phyloP scores from a whole-genome alignment of 2,329 filamentous ascomycete genomes.

The Aspergillus japonicus region DNA sequence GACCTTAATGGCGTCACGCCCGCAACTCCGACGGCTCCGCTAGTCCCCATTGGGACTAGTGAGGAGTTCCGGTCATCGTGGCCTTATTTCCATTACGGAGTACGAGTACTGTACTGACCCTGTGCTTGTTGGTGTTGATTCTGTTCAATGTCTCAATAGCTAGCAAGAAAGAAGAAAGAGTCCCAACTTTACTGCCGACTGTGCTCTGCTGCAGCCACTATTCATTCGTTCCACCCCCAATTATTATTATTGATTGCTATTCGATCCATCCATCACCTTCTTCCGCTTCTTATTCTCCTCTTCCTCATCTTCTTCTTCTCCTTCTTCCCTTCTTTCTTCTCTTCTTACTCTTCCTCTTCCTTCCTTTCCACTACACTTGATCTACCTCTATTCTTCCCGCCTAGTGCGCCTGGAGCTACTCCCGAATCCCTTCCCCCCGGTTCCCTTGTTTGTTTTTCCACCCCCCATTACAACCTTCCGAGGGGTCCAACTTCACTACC shows the following conservation, averaged over 20 bases:
- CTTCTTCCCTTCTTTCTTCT: neutral
- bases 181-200: conserved; percentile 12
- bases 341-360: neutral
- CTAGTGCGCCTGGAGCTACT: neutral
- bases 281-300: conserved; percentile 6
- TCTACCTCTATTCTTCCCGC: neutral
- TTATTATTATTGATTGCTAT: conserved; percentile 11
- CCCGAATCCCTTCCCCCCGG: neutral
- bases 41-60: conserved; percentile 29
- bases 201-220: neutral
- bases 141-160: no score
- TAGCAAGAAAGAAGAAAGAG: conserved; percentile 7
- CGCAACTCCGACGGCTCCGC: conserved; percentile 13
- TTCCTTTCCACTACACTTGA: neutral
- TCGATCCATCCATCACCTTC: conserved; percentile 7
- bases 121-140: conserved; percentile 20
- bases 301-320: neutral
- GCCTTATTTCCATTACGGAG: conserved; percentile 26
- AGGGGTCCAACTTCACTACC: neutral
- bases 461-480: neutral
- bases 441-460: neutral
- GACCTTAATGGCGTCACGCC: conserved; percentile 13
- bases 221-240: neutral
- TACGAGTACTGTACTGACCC: no score
- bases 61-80: conserved; percentile 41